A percentile compares a stretch with the other conserved stretches of the same genome.
These are phyloP conservation scores for Fusarium sp. DNA, from an alignment of 2,329 filamentous ascomycete genomes.

Conservation along the genomic window DNA sequence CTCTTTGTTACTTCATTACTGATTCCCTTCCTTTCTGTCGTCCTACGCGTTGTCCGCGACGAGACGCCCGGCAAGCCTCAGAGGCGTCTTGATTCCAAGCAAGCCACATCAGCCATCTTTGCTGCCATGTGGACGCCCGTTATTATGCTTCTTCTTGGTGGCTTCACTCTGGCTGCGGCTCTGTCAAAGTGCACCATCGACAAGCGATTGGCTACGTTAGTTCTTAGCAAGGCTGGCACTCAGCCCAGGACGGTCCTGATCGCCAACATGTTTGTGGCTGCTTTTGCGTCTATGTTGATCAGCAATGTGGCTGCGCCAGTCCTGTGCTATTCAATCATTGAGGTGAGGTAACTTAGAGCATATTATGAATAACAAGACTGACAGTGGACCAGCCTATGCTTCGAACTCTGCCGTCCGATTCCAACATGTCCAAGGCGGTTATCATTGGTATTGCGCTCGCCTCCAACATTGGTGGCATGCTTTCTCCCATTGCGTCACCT, in stretches of 20 bases:
- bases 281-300: constrained; percentile 98
- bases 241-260: constrained; percentile 88
- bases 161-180: constrained; percentile 95
- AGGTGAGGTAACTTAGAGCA: constrained; percentile 65
- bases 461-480: constrained; percentile 95
- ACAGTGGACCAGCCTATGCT: constrained; percentile 77
- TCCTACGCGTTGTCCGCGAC: constrained; percentile 84
- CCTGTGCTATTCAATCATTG: constrained; percentile 96
- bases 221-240: constrained; percentile 95
- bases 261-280: constrained; percentile 99
- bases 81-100: constrained; percentile 79
- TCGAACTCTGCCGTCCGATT: constrained; percentile 89
- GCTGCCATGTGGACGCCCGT: constrained; percentile 99
- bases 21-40: constrained; percentile 92
- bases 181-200: constrained; percentile 98
- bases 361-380: constrained; percentile 13
- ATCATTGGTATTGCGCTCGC: constrained; percentile 95
- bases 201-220: constrained; percentile 95
- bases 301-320: constrained; percentile 98
- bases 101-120: constrained; percentile 87
- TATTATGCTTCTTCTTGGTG: constrained; percentile 96
- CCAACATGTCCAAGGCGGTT: constrained; percentile 92
- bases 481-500: constrained; percentile 95
- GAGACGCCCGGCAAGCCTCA: constrained; percentile 71
- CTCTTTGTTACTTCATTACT: constrained; percentile 95